Base-by-base conservation (phyloP, 257 asterid genomes). In the Solanum stenotomum region DNA sequence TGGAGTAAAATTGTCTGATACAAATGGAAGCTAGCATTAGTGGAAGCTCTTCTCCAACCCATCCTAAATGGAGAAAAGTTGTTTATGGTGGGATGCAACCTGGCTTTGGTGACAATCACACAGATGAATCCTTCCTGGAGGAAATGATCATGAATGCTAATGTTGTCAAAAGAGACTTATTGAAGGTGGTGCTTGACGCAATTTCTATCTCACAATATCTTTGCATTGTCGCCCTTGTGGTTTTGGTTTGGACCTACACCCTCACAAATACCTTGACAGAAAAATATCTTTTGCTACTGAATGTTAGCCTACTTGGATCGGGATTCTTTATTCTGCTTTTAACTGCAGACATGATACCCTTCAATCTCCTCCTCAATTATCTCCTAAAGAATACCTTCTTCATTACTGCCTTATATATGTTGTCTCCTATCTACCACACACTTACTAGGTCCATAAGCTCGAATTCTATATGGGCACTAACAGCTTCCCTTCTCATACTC, bases 131-230 rank as follows among this genome's bases (percentile, higher is more conserved):
- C 71, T 96, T 97, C 93, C 92, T 97, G 10, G 96, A 93, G 89
- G 96, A 93, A 49, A 97, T 97, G 99, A 96, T 97, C 59, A 97
- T 96, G 99, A 97, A 97, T 79, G 99, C 98, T 88, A 97, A 94
- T 85, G 99, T 96, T 71, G 99, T 97, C 87, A 96, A 95, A 87
- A 85, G 99, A 88, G 97, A 96, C 91, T 89, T 97, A 86, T 85
- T 93, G 82, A 97, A 96, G 94, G 99, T 94, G 92, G 93, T 97
- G 87, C 94, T 93, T 0, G 99, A 97, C 37, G 91, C 99, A 4
- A 91, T 97, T 87, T 92, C 97, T 87, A 97, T 97, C 92, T 95
- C 99, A 11, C 98, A 97, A 35, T 97, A 97, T 87, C 90, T 97
- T 65, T 97, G 98, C 92, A 90, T 92, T 35, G 98, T 97, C 85